phyloP scores from a whole-genome alignment of 208 protist species.

The Crithidia fasciculata region DNA sequence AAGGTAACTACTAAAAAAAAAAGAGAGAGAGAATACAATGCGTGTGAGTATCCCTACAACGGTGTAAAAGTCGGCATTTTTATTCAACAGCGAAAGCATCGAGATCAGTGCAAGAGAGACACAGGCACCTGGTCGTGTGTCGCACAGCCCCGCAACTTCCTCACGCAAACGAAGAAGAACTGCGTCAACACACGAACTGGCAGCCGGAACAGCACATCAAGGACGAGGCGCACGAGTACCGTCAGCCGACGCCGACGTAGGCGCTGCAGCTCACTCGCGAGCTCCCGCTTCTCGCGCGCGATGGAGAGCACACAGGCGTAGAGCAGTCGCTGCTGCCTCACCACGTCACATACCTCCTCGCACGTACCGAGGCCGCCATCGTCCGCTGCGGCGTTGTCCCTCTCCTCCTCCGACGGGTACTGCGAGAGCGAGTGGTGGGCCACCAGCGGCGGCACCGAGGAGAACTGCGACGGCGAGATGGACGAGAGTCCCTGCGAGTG shows the following conservation, averaged over 20 bases:
- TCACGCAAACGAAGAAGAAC: background rate
- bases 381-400: background rate
- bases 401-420: background rate
- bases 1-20: background rate
- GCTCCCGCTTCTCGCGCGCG: conserved; percentile 6
- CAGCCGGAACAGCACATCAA: conserved; percentile 12
- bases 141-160: background rate
- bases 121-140: background rate
- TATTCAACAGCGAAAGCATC: no score
- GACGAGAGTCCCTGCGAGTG: conserved; percentile 8
- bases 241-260: background rate
- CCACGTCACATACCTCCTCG: background rate
- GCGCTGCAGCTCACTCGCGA: background rate
- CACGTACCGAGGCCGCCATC: background rate
- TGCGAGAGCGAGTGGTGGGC: background rate
- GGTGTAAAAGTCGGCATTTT: no score
- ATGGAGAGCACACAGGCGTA: conserved; percentile 24
- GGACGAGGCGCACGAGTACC: background rate
- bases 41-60: no score
- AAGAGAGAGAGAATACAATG: background rate
- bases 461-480: conserved; percentile 3
- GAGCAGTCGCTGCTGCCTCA: conserved; percentile 25
- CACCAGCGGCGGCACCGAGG: background rate
- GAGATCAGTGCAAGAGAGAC: background rate
- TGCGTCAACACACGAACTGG: conserved; percentile 6